Base-by-base conservation (phyloP, 2,329 filamentous ascomycete genomes). In the Diplodia sapinea region DNA sequence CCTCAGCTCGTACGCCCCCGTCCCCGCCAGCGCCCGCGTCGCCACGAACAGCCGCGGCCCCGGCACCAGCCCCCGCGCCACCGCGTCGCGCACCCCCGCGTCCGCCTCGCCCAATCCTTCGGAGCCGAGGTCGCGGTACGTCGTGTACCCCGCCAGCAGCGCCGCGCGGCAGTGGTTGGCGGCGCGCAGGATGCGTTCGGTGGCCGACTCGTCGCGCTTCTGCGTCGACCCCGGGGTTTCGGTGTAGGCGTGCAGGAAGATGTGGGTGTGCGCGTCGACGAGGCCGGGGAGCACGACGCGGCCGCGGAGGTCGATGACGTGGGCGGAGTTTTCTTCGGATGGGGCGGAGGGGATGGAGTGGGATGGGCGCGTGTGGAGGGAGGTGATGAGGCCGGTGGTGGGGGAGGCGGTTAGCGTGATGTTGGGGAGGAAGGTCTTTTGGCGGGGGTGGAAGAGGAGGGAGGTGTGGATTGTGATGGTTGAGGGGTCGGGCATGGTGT, bases 61-160 rank as follows among this genome's bases (percentile, higher is more conserved):
- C 0, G 84, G 83, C 1, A 81, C 82, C 12, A 87, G 72, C 4
- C 84, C 85, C 7, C 85, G 82, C 69, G 85, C 85, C 71, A 87
- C 81, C 40, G 82, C 81, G 72, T 87, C 83, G 11, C 85, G 80
- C 3, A 87, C 74, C 65, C 81, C 81, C 49, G 81, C 80, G 72
- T 87, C 85, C 33, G 81, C 81, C 47, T 82, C 81, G 33, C 79
- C 77, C 68, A 86, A 79, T 0, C 81, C 80, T 71, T 87, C 85
- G 3, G 84, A 85, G 15, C 85, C 84, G 0, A 87, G 79, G 72
- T 87, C 85, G 11, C 85, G 79, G 73, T 86, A 87, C 1, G 85
- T 87, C 0, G 85, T 89, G 77, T 85, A 88, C 7, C 86, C 87
- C 0, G 86, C 84, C 23, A 84, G 75, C 11, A 89, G 78, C 1